Base-by-base conservation (phyloP, 169 alveolate genomes). In the Eimeria necatrix region DNA sequence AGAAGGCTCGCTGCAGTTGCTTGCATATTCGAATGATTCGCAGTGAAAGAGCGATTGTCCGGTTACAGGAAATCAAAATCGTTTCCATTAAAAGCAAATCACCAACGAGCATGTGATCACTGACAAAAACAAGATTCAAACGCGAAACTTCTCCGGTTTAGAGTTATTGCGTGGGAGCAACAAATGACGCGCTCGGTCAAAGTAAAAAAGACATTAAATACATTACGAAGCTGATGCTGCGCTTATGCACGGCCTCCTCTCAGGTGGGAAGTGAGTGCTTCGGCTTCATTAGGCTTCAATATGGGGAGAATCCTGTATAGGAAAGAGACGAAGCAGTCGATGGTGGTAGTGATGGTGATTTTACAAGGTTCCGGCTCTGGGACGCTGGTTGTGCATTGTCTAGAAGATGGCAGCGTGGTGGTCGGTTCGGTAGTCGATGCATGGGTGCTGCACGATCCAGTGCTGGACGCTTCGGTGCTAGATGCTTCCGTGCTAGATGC, bases 241-340 rank as follows among this genome's bases (percentile, higher is more conserved):
- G 68, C 12, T 78, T 49, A 78, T 49, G 88, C 88, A 49, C 24
- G 88, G 49, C 61, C 61, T 22, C 88, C 88, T 46, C 88, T 46
- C 3, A 78, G 88, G 8, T 51, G 61, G 70, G 88, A 20, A 9
- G 61, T 46, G 68, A 78, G 48, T 18, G 88, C 9, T 49, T 3
- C 68, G 20, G 88, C 61, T 10, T 46, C 61, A 18, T 53, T 78
- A 41, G 88, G 88, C 51, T 20, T 32, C 88, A 78, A n/a, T 5
- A 78, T 78, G 10, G 88, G 88, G 20, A 78, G 61, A 49, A 78
- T 78, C 59, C 8, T 78, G 48, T 51, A 18, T 0, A 78, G 70
- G 88, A 78, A 78, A 22, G 56, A 20, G 46, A 51, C 88, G 4
- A 78, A 78, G 68, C 88, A 78, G 70, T 78, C 88, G 20, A 78